A percentile compares a stretch with the other conserved stretches of the same genome.
phyloP scores from a whole-genome alignment of 352 stramenopile genomes.

The Phytophthora quininea region DNA sequence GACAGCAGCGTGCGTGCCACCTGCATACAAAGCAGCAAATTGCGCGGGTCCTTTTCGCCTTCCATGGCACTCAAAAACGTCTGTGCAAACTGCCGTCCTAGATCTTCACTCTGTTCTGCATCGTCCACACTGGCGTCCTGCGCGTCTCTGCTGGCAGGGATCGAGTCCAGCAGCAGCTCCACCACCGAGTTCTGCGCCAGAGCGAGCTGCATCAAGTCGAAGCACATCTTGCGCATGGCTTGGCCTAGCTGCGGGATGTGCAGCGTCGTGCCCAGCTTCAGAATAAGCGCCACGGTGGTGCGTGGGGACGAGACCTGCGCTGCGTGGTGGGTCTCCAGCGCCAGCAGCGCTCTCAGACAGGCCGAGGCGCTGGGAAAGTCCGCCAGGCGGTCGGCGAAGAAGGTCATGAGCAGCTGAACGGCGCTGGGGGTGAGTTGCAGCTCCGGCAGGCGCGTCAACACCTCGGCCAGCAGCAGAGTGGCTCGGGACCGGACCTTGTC shows the following conservation, averaged over 20 bases:
- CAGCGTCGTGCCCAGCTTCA: slow-evolving; percentile 67
- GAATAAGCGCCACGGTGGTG: slow-evolving; percentile 61
- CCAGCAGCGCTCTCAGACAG: slow-evolving; percentile 78
- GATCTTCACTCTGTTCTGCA: slow-evolving; percentile 33
- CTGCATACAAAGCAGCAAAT: slow-evolving; percentile 80
- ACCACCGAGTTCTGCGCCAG: slow-evolving; percentile 64
- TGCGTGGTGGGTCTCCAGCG: slow-evolving; percentile 74
- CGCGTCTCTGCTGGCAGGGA: slow-evolving; percentile 23
- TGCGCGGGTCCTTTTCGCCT: slow-evolving; percentile 91
- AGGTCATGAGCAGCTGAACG: slow-evolving; percentile 79
- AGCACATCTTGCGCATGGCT: slow-evolving; percentile 88
- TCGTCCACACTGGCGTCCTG: slow-evolving; percentile 29
- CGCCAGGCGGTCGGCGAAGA: slow-evolving; percentile 84
- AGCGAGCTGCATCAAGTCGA: slow-evolving; percentile 78
- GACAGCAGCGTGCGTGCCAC: slow-evolving; percentile 66
- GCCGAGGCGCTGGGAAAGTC: slow-evolving; percentile 85
- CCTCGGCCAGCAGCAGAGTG: slow-evolving; percentile 86
- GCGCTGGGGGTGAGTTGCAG: slow-evolving; percentile 75
- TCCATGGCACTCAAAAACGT: slow-evolving; percentile 87
- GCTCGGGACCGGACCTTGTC: slow-evolving; percentile 83
- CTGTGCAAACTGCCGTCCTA: slow-evolving; percentile 65
- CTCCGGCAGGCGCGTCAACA: slow-evolving; percentile 88
- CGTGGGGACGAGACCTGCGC: slow-evolving; percentile 55
- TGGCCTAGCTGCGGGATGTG: slow-evolving; percentile 86
- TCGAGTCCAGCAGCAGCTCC: slow-evolving; percentile 48